phyloP scores from a whole-genome alignment of 1,284 basidiomycete genomes.

The Sutorius eximius region DNA sequence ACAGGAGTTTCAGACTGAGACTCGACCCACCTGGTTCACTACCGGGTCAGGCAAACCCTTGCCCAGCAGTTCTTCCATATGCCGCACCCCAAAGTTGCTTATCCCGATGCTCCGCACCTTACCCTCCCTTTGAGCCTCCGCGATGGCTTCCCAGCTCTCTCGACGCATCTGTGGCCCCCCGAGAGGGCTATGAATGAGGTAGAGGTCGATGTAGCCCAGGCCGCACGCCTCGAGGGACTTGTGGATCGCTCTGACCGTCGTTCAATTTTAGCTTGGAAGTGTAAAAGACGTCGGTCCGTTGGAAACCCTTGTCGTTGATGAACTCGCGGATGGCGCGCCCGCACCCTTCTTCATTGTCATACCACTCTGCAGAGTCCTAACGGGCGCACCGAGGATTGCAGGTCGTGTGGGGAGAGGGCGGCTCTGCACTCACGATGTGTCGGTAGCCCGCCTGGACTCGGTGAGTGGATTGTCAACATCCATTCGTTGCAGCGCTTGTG shows the following conservation, averaged over 20 bases:
- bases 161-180: slow-evolving; percentile 44
- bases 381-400: background rate
- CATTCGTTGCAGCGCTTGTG: background rate
- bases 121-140: background rate
- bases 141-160: slow-evolving; percentile 5
- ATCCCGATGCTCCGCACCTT: slow-evolving; percentile 3
- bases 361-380: slow-evolving; percentile 36
- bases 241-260: slow-evolving; percentile 44
- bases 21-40: slow-evolving; percentile 62
- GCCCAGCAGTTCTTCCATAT: slow-evolving; percentile 61
- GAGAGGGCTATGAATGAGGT: slow-evolving; percentile 5
- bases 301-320: slow-evolving; percentile 44
- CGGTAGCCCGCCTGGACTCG: slow-evolving; percentile 2
- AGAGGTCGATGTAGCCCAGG: slow-evolving; percentile 2
- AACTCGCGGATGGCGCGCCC: slow-evolving; percentile 63
- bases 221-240: slow-evolving; percentile 53
- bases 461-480: background rate
- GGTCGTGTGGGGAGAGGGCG: background rate
- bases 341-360: slow-evolving; percentile 66
- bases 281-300: slow-evolving; percentile 55
- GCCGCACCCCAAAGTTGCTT: slow-evolving; percentile 27
- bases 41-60: slow-evolving; percentile 52
- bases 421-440: slow-evolving; percentile 7
- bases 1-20: background rate
- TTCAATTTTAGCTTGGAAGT: slow-evolving; percentile 71